Evolutionary conservation across 2,329 filamentous ascomycete genomes (phyloP), one percentile per base, ranked within the genome.

Genomic region (Xylaria sp.): DNA sequence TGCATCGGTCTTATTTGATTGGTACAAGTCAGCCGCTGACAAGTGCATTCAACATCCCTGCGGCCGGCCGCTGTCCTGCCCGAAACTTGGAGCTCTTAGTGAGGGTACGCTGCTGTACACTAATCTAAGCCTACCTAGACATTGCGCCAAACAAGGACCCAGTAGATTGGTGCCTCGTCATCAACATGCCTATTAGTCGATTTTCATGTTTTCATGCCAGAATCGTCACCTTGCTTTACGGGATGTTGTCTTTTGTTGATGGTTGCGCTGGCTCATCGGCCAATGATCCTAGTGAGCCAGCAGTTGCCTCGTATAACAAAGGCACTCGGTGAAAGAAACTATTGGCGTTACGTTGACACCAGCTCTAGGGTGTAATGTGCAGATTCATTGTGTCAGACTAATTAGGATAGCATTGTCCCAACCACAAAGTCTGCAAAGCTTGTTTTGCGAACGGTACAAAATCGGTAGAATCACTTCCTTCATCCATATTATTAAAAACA

Each of bases 381-480:
- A 61, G 58, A 56, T 69, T 32, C 57, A 36, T 45, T 61, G 59
- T 66, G 62, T 62, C 65, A 65, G 62, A 60, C 46, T 32, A 60
- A 61, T 60, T 45, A 63, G 25, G 63, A 56, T 45, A 32, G 41
- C 60, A 57, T 57, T 57, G 41, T n/a, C 30, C 53, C 10, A 39
- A 41, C 32, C 12, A 30, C 23, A 41, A 57, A 41, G 7, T 25
- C 15, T 9, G 13, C 53, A n/a, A 45, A 45, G 55, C 55, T 23
- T 30, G 36, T 58, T 39, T 58, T 32, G 36, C 25, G 23, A 58
- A 43, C 39, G 36, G 36, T 18, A 39, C 36, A 39, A 5, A 45
- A 41, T 57, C 20, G 2, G 53, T 39, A 57, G 53, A 41, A 10
- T 39, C 53, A 5, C n/a, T 39, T 56, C 53, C 53, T 57, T 6